Evolutionary conservation across 192 early-diverging fungal genomes (phyloP).

Genomic region (Thamnidium elegans): DNA sequence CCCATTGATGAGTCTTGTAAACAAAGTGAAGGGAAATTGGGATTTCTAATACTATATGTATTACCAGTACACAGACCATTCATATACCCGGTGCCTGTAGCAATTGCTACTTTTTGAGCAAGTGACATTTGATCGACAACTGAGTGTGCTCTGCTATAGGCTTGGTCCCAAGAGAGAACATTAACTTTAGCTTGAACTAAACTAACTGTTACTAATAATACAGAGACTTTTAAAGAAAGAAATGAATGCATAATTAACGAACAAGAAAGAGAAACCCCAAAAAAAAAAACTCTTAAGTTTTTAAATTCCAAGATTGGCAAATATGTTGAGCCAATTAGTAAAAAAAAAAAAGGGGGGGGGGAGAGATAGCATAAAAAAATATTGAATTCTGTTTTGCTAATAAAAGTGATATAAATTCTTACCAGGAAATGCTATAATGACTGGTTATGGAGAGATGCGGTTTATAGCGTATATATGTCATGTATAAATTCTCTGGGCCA

Average conservation of each 20-base stretch:
- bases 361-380: too few species aligned
- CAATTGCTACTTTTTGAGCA: constrained; percentile 46
- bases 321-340: too few species aligned
- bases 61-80: constrained; percentile 29
- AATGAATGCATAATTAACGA: background rate
- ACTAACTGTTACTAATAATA: background rate
- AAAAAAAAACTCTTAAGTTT: too few species aligned
- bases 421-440: too few species aligned
- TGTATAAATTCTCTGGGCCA: too few species aligned
- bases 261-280: too few species aligned
- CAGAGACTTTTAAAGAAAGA: background rate
- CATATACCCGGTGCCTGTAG: constrained; percentile 46
- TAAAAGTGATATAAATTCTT: too few species aligned
- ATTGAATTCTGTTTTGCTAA: too few species aligned
- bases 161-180: constrained; percentile 22
- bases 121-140: constrained; percentile 39
- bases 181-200: background rate
- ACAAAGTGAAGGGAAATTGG: constrained; percentile 43
- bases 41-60: background rate
- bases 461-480: too few species aligned
- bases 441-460: too few species aligned
- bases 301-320: too few species aligned
- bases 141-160: constrained; percentile 21
- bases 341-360: too few species aligned
- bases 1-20: constrained; percentile 22